Evolutionary conservation across 2,329 filamentous ascomycete genomes (phyloP), one percentile per base, ranked within the genome.

Genomic region (Fusarium secorum): DNA sequence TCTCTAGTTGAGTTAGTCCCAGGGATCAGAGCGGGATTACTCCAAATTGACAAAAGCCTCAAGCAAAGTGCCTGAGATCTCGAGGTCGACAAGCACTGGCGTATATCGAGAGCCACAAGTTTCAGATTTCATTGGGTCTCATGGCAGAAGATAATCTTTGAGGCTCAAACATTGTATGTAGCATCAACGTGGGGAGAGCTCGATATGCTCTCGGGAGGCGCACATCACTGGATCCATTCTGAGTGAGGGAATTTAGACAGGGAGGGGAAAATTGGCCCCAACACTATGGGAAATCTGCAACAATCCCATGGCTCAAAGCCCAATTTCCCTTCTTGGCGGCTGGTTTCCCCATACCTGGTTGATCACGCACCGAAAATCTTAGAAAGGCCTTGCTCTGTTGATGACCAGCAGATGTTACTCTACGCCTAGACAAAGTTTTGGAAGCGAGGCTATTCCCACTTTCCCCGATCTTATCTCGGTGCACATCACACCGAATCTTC

Each of bases 191-290:
- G 69, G 68, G 48, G 69, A 70, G 18, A 35, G 32, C 33, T 54
- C 55, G 67, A 63, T 70, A 70, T 71, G 60, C 68, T 70, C 63
- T 60, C 56, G 64, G 60, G 52, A 62, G 68, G 56, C 56, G 68
- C 42, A 53, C 32, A 72, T 71, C 60, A 66, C 44, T 64, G 57
- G 64, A 36, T 41, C 58, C 57, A 41, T 44, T 32, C 32, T 24
- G 32, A 15, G 32, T 64, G 49, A 57, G 45, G 51, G 61, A 51
- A 57, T 69, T 58, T 66, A 56, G 32, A 32, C 20, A n/a, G 17
- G 17, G 39, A 52, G 62, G 51, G 46, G 24, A 49, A 32, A 45
- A 48, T 54, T 22, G 64, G 32, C 14, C 60, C 62, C 48, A 46
- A 28, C 33, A 44, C 32, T 17, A 74, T 73, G 65, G 71, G 55